These are phyloP conservation scores for Triticum urartu DNA, from an alignment of 176 grass and related monocot species.

Conservation along the genomic window DNA sequence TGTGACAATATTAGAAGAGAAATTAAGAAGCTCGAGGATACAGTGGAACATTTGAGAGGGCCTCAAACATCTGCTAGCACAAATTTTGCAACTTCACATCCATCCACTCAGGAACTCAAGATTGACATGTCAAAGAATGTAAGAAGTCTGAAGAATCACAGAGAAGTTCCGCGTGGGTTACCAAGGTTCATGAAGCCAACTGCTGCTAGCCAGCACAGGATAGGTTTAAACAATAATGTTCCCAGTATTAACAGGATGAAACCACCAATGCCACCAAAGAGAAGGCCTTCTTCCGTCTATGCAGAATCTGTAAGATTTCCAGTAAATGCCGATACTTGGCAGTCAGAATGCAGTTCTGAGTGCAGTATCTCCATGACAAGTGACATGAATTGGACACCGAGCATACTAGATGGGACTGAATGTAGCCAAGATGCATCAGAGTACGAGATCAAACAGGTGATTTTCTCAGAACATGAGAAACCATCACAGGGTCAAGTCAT, in stretches of 20 bases:
- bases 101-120: conserved; percentile 52
- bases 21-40: conserved; percentile 56
- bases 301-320: conserved; percentile 75
- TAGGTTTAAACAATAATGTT: conserved; percentile 42
- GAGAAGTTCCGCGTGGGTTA: conserved; percentile 43
- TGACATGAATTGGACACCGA: conserved; percentile 48
- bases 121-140: conserved; percentile 37
- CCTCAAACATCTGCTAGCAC: conserved; percentile 22
- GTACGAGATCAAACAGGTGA: conserved; percentile 74
- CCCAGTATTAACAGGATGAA: conserved; percentile 44
- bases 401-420: conserved; percentile 46
- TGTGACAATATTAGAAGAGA: conserved; percentile 66
- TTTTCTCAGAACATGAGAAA: conserved; percentile 74
- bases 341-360: conserved; percentile 79
- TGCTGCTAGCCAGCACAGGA: conserved; percentile 69
- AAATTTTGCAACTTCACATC: conserved; percentile 34
- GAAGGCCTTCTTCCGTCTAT: conserved; percentile 75
- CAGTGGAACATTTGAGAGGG: conserved; percentile 48
- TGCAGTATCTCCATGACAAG: conserved; percentile 71
- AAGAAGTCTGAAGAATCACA: conserved; percentile 34
- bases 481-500: conserved; percentile 32
- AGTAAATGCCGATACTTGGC: conserved; percentile 52
- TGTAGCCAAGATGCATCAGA: conserved; percentile 66
- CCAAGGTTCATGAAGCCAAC: conserved; percentile 95
- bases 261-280: conserved; percentile 56